These are phyloP conservation scores for Diplosphaera chodatii DNA, from an alignment of 139 green algal genomes.

Conservation along the genomic window DNA sequence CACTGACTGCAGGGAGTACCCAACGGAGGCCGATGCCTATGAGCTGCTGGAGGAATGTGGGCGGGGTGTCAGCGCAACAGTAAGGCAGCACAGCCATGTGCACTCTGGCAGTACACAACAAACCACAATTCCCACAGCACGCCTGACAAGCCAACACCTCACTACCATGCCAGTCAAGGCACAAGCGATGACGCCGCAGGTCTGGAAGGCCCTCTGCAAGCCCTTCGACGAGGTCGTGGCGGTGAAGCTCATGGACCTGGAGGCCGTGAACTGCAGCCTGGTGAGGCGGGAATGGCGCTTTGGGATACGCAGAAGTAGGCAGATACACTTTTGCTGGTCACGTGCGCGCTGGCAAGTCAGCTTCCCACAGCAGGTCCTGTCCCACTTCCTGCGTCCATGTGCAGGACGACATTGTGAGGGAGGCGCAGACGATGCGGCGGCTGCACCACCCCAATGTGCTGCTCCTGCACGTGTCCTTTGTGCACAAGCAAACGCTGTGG, in stretches of 20 bases:
- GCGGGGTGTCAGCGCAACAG: constrained; percentile 84
- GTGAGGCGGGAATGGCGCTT: too few species aligned
- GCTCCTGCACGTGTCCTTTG: constrained; percentile 86
- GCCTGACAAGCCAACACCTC: too few species aligned
- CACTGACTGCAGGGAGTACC: constrained; percentile 67
- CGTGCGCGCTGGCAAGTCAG: too few species aligned
- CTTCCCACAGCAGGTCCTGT: too few species aligned
- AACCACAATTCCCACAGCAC: too few species aligned
- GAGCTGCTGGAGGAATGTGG: constrained; percentile 90
- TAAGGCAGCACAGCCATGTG: too few species aligned
- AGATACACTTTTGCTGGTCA: too few species aligned
- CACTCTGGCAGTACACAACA: too few species aligned
- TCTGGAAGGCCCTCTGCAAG: constrained; percentile 75
- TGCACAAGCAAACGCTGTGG: constrained; percentile 82
- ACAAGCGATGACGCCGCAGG: too few species aligned
- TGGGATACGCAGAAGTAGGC: too few species aligned
- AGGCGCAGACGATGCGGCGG: constrained; percentile 92
- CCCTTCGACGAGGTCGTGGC: constrained; percentile 72
- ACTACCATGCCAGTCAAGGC: too few species aligned
- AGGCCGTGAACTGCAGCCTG: constrained; percentile 83
- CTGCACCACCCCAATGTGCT: constrained; percentile 94
- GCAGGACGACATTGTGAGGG: constrained; percentile 91
- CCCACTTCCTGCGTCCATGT: too few species aligned
- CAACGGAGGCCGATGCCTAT: constrained; percentile 67
- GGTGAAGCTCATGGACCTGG: constrained; percentile 95